Evolutionary conservation across 1,139 yeast species (phyloP), one percentile per base, ranked within the genome.

Genomic region (Neolecta irregularis): DNA sequence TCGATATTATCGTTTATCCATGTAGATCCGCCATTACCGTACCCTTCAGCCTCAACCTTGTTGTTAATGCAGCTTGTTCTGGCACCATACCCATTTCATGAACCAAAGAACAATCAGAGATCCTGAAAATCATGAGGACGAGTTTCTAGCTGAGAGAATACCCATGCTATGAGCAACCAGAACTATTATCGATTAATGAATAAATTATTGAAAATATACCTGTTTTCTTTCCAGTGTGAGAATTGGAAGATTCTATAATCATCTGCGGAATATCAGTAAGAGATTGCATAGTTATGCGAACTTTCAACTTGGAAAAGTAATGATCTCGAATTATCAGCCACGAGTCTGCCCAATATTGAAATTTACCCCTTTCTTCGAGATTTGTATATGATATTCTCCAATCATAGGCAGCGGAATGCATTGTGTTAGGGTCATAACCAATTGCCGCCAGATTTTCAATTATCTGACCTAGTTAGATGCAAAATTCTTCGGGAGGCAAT

Each of bases 121-220:
- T n/a, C n/a, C n/a, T n/a, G n/a, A n/a, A n/a, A n/a, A n/a, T n/a
- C n/a, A n/a, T n/a, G n/a, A n/a, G n/a, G n/a, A n/a, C n/a, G n/a
- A n/a, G n/a, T n/a, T n/a, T n/a, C n/a, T n/a, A 2, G 76, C 69
- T 29, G 88, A 71, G 54, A 88, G 96, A 1, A 93, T 67, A 1
- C 98, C 98, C 98, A 88, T 88, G 0, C 96, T 85, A 54, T 88
- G 98, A n/a, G n/a, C n/a, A n/a, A n/a, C n/a, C n/a, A n/a, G n/a
- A n/a, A n/a, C n/a, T n/a, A n/a, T n/a, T n/a, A n/a, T n/a, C n/a
- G n/a, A n/a, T n/a, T n/a, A n/a, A n/a, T n/a, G n/a, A n/a, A n/a
- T n/a, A n/a, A n/a, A n/a, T n/a, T n/a, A n/a, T n/a, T 16, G 94
- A 93, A 13, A 76, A 67, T 8, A 88, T 53, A n/a, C 76, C 74